Percentiles rank a stretch among this genome's conserved stretches.
Conservation (phyloP, 495 filamentous ascomycete genomes). For the Cercophora samala region DNA sequence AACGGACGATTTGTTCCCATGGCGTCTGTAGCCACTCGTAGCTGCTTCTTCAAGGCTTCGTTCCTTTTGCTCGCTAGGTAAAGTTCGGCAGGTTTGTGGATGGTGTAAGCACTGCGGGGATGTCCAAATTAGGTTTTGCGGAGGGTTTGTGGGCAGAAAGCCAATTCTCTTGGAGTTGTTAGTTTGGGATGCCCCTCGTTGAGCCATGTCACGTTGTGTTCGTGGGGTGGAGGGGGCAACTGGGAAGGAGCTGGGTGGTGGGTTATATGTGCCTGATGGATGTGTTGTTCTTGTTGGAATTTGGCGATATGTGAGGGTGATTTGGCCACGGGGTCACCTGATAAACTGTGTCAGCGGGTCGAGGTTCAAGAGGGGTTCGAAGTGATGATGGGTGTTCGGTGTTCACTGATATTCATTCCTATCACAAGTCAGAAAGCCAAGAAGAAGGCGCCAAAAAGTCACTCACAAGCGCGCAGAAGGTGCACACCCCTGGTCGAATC, state of each 20-base stretch:
- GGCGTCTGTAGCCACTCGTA: no score
- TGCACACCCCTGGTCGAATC: conserved; percentile 8
- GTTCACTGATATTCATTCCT: no score
- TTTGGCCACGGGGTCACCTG: conserved; percentile 1
- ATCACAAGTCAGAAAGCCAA: not conserved
- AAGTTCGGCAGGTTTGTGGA: not conserved
- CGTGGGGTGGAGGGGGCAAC: not conserved
- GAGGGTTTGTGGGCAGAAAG: not conserved
- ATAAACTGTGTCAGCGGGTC: conserved; percentile 7
- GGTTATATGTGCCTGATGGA: not conserved
- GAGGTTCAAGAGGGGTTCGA: not conserved
- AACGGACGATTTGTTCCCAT: not conserved
- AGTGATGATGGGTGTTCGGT: not conserved
- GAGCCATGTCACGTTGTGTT: not conserved
- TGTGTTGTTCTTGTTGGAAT: not conserved
- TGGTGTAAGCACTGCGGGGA: not conserved
- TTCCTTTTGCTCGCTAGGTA: not conserved
- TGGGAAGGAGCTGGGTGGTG: not conserved
- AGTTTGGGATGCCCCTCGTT: not conserved
- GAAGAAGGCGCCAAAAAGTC: not conserved
- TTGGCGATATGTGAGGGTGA: not conserved
- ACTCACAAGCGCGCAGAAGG: not conserved
- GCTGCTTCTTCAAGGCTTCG: not conserved
- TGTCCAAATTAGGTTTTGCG: not conserved
- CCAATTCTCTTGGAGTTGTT: not conserved